Base-by-base conservation (phyloP, 2,329 filamentous ascomycete species). In the Botryotinia narcissicola region DNA sequence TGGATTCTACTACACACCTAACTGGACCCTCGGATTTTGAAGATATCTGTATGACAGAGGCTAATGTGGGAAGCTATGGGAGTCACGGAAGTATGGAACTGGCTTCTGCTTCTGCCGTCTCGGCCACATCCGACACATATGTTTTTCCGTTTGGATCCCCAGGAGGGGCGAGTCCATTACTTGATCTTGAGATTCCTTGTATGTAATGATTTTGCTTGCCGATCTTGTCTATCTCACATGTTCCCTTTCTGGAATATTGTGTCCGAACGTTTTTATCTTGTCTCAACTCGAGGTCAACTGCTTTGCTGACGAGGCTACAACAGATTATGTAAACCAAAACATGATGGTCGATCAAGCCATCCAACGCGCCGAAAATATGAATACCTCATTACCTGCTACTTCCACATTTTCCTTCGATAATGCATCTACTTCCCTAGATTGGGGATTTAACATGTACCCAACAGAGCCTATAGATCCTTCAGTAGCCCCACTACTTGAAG, bases 51-150 rank as follows among this genome's bases (percentile, higher is more conserved):
- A 75, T 75, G 61, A 74, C 76, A 22, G 78, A 78, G 20, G 10
- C 20, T 59, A 44, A 70, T 4, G 44, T 70, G 37, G 74, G 76
- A 44, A 74, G 75, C n/a, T 75, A 75, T 73, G 76, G 75, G 44
- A 78, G 73, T 61, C 76, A 75, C 64, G 76, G 74, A n/a, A 79
- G 74, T 73, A 75, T 80, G 70, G 75, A 76, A 44, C n/a, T 72
- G 22, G 73, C 75, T 18, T 74, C 77, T 37, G 75, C 74, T 48
- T 78, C 77, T 44, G 64, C 73, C 16, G 57, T 76, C 51, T 78
- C 78, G 8, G 74, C 78, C 22, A 70, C 74, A 29, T 77, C 78
- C 4, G 78, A 79, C 20, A 71, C 74, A 3, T 80, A 74, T 72
- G 70, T 73, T 25, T 76, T 77, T 64, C 78, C 78, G 9, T 71